A percentile compares a stretch with the other conserved stretches of the same genome.
These are phyloP conservation scores for Didymosphaeria variabile DNA, from an alignment of 2,329 filamentous ascomycete genomes.

Conservation along the genomic window DNA sequence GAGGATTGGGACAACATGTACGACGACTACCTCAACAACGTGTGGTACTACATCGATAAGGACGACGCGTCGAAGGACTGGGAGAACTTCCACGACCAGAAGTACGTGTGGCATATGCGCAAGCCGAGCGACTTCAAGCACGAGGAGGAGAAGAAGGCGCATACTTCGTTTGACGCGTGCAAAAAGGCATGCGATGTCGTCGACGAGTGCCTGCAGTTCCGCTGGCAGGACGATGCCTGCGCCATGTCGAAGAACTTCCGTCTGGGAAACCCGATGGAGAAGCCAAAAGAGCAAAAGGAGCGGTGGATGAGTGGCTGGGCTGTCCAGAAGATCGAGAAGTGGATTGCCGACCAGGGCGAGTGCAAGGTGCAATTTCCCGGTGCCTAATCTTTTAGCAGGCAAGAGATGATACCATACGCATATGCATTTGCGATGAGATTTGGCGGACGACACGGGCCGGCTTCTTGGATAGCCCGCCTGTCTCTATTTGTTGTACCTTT, in stretches of 20 bases:
- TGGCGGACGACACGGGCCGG: background rate
- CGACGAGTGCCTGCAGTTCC: constrained; percentile 12
- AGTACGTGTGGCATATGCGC: constrained; percentile 12
- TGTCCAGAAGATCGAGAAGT: constrained; percentile 70
- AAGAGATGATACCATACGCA: background rate
- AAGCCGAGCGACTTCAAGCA: constrained; percentile 8
- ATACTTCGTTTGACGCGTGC: constrained; percentile 9
- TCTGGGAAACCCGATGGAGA: constrained; percentile 13
- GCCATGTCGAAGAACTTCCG: constrained; percentile 14
- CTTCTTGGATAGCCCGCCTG: background rate
- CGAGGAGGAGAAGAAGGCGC: constrained; percentile 9
- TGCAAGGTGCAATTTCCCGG: constrained; percentile 10
- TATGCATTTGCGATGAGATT: background rate
- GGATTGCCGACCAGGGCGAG: constrained; percentile 53
- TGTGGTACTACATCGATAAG: constrained; percentile 14
- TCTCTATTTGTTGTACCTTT: background rate
- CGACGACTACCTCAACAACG: constrained; percentile 14
- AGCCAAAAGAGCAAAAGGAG: constrained; percentile 6
- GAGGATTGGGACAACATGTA: constrained; percentile 18
- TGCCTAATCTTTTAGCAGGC: background rate
- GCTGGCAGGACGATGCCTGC: constrained; percentile 15
- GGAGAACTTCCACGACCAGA: constrained; percentile 12
- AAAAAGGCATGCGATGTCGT: constrained; percentile 12
- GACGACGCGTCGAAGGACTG: constrained; percentile 8
- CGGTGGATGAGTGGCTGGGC: constrained; percentile 65